Evolutionary conservation across 805 yeast species (phyloP).

Genomic region (Phaffomyces antillensis): DNA sequence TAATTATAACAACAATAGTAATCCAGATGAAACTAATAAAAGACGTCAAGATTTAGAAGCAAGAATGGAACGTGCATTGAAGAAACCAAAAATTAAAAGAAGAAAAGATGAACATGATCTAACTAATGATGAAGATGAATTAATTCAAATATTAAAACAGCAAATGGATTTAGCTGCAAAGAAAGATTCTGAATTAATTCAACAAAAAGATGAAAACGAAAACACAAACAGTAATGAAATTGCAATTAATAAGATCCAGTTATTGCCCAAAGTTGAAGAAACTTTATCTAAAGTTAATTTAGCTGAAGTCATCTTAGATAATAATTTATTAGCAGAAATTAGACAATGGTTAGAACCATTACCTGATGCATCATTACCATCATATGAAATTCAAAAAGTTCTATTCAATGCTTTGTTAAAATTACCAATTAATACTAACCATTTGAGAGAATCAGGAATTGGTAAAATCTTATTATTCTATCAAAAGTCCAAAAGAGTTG

Average conservation of each 20-base stretch:
- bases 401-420: slow-evolving; percentile 65
- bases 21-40: slow-evolving; percentile 27
- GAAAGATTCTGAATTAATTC: slow-evolving; percentile 50
- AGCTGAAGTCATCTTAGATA: slow-evolving; percentile 90
- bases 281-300: slow-evolving; percentile 74
- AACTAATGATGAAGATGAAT: slow-evolving; percentile 92
- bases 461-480: slow-evolving; percentile 93
- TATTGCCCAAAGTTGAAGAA: slow-evolving; percentile 72
- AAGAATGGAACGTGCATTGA: slow-evolving; percentile 69
- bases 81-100: slow-evolving; percentile 53
- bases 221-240: slow-evolving; percentile 22
- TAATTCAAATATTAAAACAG: slow-evolving; percentile 71
- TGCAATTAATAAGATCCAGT: slow-evolving; percentile 60
- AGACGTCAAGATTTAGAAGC: slow-evolving; percentile 77
- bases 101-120: slow-evolving; percentile 85
- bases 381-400: slow-evolving; percentile 90
- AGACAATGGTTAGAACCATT: slow-evolving; percentile 97
- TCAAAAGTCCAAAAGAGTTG: slow-evolving; percentile 85
- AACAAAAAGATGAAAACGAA: slow-evolving; percentile 25
- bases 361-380: slow-evolving; percentile 97
- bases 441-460: slow-evolving; percentile 86
- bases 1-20: slow-evolving; percentile 6
- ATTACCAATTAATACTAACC: slow-evolving; percentile 92
- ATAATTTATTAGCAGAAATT: slow-evolving; percentile 86
- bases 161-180: slow-evolving; percentile 87